phyloP scores from a whole-genome alignment of 306 rosid species.

The Trifolium subterraneum region DNA sequence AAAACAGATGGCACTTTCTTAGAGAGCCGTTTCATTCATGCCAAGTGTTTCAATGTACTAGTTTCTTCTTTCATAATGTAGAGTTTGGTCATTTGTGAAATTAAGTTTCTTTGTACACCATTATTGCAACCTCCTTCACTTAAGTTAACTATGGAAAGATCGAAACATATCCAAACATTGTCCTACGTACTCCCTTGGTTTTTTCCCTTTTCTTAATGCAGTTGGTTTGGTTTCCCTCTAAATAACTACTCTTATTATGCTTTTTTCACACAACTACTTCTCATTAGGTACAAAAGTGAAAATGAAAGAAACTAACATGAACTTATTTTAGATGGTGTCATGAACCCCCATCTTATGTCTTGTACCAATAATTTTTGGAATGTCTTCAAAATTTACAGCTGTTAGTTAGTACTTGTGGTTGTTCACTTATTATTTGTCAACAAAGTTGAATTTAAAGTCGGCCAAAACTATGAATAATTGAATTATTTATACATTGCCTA shows the following conservation, averaged over 20 bases:
- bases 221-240: background rate
- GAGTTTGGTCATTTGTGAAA: background rate
- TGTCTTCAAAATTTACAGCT: conserved; percentile 49
- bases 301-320: conserved; percentile 18
- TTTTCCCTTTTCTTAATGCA: background rate
- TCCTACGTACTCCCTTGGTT: background rate
- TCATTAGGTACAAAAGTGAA: background rate
- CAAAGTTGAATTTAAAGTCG: conserved; percentile 51
- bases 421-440: conserved; percentile 10
- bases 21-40: conserved; percentile 28
- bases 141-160: background rate
- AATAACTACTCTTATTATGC: background rate
- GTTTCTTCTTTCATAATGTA: background rate
- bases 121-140: background rate
- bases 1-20: no score
- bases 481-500: background rate
- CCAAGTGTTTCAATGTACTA: conserved; percentile 29
- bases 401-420: conserved; percentile 39
- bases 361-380: conserved; percentile 34
- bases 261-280: background rate
- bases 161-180: conserved; percentile 17
- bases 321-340: conserved; percentile 1
- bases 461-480: conserved; percentile 5
- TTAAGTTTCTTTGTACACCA: background rate
- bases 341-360: conserved; percentile 37